Evolutionary conservation across 495 filamentous ascomycete genomes (phyloP), one percentile per base, ranked within the genome.

Genomic region (Neurospora sp.): DNA sequence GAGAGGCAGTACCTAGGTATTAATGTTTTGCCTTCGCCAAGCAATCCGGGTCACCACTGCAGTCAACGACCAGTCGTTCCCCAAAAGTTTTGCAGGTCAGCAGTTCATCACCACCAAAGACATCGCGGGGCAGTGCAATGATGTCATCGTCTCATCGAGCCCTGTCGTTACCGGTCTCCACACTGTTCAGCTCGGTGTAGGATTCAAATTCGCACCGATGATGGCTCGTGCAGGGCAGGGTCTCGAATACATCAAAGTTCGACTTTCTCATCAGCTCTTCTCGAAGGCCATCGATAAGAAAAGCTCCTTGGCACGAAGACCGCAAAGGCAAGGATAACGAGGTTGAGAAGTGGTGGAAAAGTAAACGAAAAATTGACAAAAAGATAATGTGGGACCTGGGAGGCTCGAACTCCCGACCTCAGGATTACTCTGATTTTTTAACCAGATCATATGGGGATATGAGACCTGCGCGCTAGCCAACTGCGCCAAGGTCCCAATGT

Each of bases 321-420:
- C 5, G 23, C 5, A 1, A 16, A 16, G 54, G 23, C 12, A 62
- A 16, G 23, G 5, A 4, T 27, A 27, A 27, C 27, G 27, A 27
- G 27, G 27, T 27, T 27, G 27, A 27, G 27, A 27, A 27, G 27
- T 27, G 1, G 27, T 27, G 27, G 27, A 27, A 27, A 27, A 27
- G 27, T 27, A 27, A 27, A 27, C 27, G 27, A 27, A 27, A 66
- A 14, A 35, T 35, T 27, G 7, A 27, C 23, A 35, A 66, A 66
- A 66, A 35, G 14, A 44, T 70, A 73, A 59, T 18, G 44, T 75
- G 74, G 41, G 46, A 75, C 74, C 35, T 73, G 74, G 73, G 74
- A 75, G 74, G 74, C 69, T 75, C 74, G 74, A 75, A 75, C 74
- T 75, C 74, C 73, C 74, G 74, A 75, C 72, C 74, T 75, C 71